Conservation (phyloP, 2,329 filamentous ascomycete species). For the Beauveria pseudobassiana region DNA sequence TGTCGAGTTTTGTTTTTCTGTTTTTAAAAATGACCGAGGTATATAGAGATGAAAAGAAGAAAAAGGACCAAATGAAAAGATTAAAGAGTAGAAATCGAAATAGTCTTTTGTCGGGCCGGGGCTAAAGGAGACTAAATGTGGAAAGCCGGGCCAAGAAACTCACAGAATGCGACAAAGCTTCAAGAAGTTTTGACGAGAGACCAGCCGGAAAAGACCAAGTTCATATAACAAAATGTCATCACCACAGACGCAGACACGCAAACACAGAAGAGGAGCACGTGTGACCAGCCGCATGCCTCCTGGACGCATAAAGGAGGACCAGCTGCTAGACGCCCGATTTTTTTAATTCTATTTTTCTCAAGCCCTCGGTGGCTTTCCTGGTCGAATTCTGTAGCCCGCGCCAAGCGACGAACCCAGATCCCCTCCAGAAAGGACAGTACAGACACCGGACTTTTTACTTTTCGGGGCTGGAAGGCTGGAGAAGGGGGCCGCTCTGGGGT, state of each 20-base stretch:
- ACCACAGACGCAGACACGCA: not conserved
- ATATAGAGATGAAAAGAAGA: not conserved
- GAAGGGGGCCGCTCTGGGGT: not conserved
- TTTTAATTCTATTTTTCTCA: not conserved
- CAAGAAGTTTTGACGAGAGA: no score
- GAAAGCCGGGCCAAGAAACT: not conserved
- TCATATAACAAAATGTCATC: not conserved
- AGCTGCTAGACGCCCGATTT: not conserved
- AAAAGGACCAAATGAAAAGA: not conserved
- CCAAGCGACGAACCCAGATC: conserved; percentile 9
- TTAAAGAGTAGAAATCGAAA: not conserved
- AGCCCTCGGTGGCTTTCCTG: not conserved
- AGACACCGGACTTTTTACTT: not conserved
- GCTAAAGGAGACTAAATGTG: not conserved
- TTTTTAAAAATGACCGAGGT: not conserved
- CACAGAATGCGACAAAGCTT: not conserved
- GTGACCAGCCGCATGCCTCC: conserved; percentile 6
- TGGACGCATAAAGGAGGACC: not conserved
- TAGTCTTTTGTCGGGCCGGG: not conserved
- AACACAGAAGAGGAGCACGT: not conserved
- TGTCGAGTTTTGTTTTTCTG: not conserved
- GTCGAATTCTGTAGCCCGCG: not conserved
- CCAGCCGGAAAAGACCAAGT: not conserved
- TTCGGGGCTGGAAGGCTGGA: not conserved
- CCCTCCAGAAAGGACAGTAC: not conserved